These are phyloP conservation scores for Cordyceps cicadae DNA, from an alignment of 2,329 filamentous ascomycete genomes.

Conservation along the genomic window DNA sequence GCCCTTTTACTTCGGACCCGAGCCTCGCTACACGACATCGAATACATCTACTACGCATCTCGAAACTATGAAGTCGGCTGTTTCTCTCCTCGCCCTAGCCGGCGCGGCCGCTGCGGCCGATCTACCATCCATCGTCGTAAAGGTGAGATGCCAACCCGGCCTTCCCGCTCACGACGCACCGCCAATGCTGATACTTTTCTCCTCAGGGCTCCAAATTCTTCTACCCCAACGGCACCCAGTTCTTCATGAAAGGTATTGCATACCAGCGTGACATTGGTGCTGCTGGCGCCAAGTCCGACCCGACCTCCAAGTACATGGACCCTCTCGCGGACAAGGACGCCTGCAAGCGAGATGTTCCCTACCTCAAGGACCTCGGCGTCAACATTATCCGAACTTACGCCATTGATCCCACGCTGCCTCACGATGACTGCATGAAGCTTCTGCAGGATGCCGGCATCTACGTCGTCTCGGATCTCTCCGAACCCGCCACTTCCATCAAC, in stretches of 20 bases:
- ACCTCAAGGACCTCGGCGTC: conserved; percentile 68
- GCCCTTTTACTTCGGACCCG: not conserved
- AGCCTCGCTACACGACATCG: not conserved
- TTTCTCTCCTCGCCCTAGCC: conserved; percentile 31
- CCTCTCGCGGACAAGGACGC: conserved; percentile 63
- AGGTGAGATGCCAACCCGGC: conserved; percentile 37
- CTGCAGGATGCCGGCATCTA: conserved; percentile 86
- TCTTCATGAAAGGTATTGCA: conserved; percentile 85
- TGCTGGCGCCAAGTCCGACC: conserved; percentile 39
- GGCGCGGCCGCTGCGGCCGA: conserved; percentile 34
- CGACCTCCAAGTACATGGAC: conserved; percentile 57
- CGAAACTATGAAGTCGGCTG: conserved; percentile 13
- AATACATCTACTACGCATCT: conserved; percentile 8
- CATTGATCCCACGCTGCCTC: conserved; percentile 78
- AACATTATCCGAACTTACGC: conserved; percentile 96
- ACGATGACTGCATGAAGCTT: conserved; percentile 86
- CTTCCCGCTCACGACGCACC: not conserved
- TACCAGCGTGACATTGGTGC: conserved; percentile 76
- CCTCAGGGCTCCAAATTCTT: conserved; percentile 75
- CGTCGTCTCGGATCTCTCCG: conserved; percentile 81
- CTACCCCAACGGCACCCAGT: conserved; percentile 61
- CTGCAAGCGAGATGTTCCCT: conserved; percentile 81
- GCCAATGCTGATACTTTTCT: conserved; percentile 8
- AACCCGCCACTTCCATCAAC: conserved; percentile 78
- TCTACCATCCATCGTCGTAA: conserved; percentile 57